A percentile compares a stretch with the other conserved stretches of the same genome.
Conservation (phyloP, 2,329 filamentous ascomycete species). For the Leptographium lundbergii region DNA sequence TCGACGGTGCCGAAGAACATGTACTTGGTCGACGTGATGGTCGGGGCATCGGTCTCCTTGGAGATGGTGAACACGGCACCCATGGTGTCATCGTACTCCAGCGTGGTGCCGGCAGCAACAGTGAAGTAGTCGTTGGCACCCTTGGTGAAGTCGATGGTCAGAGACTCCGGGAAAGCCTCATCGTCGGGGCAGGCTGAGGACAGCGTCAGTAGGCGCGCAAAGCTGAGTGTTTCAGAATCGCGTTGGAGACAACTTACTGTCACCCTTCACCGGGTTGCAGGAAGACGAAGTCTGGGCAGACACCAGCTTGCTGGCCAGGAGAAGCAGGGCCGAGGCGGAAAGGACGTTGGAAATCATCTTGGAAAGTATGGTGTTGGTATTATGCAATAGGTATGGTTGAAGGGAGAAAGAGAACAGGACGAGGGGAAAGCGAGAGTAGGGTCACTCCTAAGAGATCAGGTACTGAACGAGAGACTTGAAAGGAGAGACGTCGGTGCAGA, state of each 20-base stretch:
- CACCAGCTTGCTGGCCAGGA: constrained; percentile 32
- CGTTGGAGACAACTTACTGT: constrained; percentile 12
- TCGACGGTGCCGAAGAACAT: constrained; percentile 94
- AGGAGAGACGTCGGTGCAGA: background rate
- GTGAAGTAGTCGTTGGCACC: constrained; percentile 48
- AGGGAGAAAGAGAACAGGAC: background rate
- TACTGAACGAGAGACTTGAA: constrained; percentile 3
- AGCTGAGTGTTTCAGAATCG: background rate
- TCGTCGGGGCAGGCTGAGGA: constrained; percentile 55
- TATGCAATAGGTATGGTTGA: background rate
- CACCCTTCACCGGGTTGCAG: constrained; percentile 42
- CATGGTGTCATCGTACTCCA: constrained; percentile 31
- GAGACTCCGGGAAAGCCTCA: constrained; percentile 56
- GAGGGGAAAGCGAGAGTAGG: background rate
- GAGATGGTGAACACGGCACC: constrained; percentile 56
- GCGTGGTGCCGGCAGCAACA: constrained; percentile 30
- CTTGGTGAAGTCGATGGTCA: constrained; percentile 62
- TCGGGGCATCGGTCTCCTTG: constrained; percentile 51
- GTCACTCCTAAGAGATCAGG: background rate
- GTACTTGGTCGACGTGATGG: constrained; percentile 70
- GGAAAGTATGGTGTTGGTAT: constrained; percentile 1
- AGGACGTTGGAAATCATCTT: constrained; percentile 35
- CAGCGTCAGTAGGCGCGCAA: background rate
- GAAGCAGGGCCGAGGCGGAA: constrained; percentile 31
- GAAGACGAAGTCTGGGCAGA: constrained; percentile 43